Conservation (phyloP, 148 eudicot genomes). For the Euryodendron excelsum region DNA sequence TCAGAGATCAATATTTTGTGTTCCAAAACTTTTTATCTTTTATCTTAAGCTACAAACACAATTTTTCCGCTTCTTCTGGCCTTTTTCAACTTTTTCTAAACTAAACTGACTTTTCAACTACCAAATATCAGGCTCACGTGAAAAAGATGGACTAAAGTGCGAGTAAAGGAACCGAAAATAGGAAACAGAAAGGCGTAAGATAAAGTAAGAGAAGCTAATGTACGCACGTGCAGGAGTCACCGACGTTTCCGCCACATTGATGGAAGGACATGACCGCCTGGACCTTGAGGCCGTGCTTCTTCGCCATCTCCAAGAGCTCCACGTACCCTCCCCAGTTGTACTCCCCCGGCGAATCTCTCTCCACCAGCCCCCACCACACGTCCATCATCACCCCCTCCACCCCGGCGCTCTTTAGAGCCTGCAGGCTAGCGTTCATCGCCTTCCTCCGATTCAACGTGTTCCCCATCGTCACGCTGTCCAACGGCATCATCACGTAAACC, state of each 20-base stretch:
- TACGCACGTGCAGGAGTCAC: conserved; percentile 82
- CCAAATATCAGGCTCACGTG: neutral
- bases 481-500: conserved; percentile 92
- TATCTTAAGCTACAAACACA: neutral
- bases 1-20: too few species aligned
- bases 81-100: neutral
- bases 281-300: conserved; percentile 64
- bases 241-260: conserved; percentile 93
- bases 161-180: neutral
- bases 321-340: conserved; percentile 86
- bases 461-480: conserved; percentile 75
- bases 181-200: neutral
- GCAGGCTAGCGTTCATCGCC: conserved; percentile 79
- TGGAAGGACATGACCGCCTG: conserved; percentile 96
- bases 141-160: too few species aligned
- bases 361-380: conserved; percentile 97
- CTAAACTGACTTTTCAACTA: neutral
- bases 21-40: too few species aligned
- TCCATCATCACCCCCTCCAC: conserved; percentile 95
- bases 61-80: neutral
- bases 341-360: conserved; percentile 65
- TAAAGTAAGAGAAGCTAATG: neutral
- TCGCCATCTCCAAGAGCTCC: conserved; percentile 74
- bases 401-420: conserved; percentile 80
- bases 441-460: conserved; percentile 63